Base-by-base conservation (phyloP, 75 land plant species). In the Picea sitchensis region DNA sequence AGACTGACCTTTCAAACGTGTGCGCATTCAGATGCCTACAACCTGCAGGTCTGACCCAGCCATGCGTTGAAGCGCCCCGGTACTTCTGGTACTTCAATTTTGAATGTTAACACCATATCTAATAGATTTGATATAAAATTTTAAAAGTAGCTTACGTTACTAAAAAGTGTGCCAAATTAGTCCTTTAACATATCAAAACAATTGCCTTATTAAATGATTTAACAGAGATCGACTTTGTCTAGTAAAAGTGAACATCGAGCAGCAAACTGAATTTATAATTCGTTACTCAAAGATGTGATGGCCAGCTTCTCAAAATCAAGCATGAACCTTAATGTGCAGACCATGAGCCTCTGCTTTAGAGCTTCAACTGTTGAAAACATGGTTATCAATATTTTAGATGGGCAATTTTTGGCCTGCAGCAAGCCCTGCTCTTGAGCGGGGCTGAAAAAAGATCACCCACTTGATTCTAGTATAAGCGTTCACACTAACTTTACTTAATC, bases 341-440 rank as follows among this genome's bases (percentile, higher is more conserved):
- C 41, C 41, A 71, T 69, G 36, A 71, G 51, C 74, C 3, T 18
- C 14, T 44, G 54, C 20, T 44, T 71, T 32, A 44, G 54, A 44
- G 74, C 26, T 71, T 71, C 23, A n/a, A 47, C 4, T 71, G 23
- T 71, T 69, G 21, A 15, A 51, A 15, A 69, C 26, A 44, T 71
- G 74, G 44, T 71, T 71, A 44, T 47, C 74, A 20, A 38, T 38
- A 71, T 18, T 71, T 71, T 20, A 44, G 13, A 47, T 44, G 54
- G 23, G 12, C 44, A 38, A 71, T 44, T 71, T 71, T 21, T 71
- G 56, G 47, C 74, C 21, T 71, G 47, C 73, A 41, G 17, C 47
- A 5, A 71, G 23, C 74, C 44, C 73, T 20, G 51, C 73, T 69
- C 73, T 71, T 44, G 74, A 44, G 74, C n/a, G 51, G 51, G 44